A percentile compares a stretch with the other conserved stretches of the same genome.
Evolutionary conservation across 78 protist genomes (phyloP).

Genomic region (Dictyostelium brefeldianum): DNA sequence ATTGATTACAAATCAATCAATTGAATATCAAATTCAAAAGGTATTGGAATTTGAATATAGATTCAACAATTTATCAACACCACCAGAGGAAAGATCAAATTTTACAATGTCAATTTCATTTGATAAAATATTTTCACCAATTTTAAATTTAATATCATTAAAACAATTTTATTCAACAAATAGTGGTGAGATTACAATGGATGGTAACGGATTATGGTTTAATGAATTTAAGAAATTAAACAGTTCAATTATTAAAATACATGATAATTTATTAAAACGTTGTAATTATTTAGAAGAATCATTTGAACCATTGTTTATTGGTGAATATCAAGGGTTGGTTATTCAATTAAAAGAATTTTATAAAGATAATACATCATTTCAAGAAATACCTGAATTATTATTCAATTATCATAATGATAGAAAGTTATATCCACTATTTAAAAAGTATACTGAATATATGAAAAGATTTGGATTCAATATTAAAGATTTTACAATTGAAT

Average conservation of each 20-base stretch:
- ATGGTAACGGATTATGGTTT: not conserved
- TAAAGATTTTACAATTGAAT: not conserved
- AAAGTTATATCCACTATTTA: not conserved
- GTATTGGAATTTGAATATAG: not conserved
- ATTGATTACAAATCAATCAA: not conserved
- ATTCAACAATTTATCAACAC: not conserved
- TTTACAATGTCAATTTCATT: not conserved
- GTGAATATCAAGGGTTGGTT: not conserved
- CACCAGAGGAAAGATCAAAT: not conserved
- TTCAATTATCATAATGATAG: slow-evolving; percentile 13
- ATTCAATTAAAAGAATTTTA: not conserved
- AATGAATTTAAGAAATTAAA: not conserved
- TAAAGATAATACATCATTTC: not conserved
- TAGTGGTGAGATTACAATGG: not conserved
- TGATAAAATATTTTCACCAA: not conserved
- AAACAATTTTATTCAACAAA: not conserved
- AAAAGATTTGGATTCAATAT: slow-evolving; percentile 14
- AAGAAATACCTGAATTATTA: not conserved
- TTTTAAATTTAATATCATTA: not conserved
- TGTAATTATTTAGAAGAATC: not conserved
- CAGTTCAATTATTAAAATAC: not conserved
- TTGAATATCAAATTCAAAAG: not conserved
- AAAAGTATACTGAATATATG: slow-evolving; percentile 20
- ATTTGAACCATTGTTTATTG: not conserved
- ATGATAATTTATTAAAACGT: not conserved